Base-by-base conservation (phyloP, 805 yeast species). In the Sugiyamaella lignohabitans region DNA sequence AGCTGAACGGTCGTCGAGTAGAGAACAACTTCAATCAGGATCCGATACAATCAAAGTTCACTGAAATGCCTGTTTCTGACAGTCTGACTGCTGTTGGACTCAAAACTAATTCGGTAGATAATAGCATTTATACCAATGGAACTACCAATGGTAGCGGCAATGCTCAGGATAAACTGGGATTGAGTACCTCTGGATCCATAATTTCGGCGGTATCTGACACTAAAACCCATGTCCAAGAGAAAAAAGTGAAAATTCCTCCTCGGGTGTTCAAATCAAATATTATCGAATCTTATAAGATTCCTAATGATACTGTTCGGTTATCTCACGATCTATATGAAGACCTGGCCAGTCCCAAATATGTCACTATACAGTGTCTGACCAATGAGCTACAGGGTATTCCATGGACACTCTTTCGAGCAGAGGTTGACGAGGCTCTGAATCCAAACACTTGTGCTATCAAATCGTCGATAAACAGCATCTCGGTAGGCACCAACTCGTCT, bases 331-430 rank as follows among this genome's bases (percentile, higher is more conserved):
- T 24, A 16, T 11, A 39, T 44, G 16, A 18, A 14, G 32, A 46
- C 30, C 18, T 45, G 30, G 40, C 44, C 5, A 32, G 24, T 16
- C 42, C 36, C 8, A 27, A 34, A 22, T 51, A 42, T 36, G 46
- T 51, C 11, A 51, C 46, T 23, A 27, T 41, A 3, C 51, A 35
- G 22, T 21, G 38, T 17, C n/a, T 32, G 24, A 43, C 37, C 19
- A 17, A 34, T 16, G 37, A 18, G 16, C n/a, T 30, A 18, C 48
- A 39, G 3, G 42, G 42, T 5, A 23, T 40, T 30, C 49, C 43
- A n/a, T 53, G 51, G 53, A 38, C 44, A 1, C 18, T 54, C 10
- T 53, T 50, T 42, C 19, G 20, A 14, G 48, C 52, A 3, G 21
- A 24, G 29, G 17, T 45, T 16, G 55, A 50, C 37, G 4, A 14